Conservation (phyloP, 2,329 filamentous ascomycete species). For the Aspergillus fumigatus region DNA sequence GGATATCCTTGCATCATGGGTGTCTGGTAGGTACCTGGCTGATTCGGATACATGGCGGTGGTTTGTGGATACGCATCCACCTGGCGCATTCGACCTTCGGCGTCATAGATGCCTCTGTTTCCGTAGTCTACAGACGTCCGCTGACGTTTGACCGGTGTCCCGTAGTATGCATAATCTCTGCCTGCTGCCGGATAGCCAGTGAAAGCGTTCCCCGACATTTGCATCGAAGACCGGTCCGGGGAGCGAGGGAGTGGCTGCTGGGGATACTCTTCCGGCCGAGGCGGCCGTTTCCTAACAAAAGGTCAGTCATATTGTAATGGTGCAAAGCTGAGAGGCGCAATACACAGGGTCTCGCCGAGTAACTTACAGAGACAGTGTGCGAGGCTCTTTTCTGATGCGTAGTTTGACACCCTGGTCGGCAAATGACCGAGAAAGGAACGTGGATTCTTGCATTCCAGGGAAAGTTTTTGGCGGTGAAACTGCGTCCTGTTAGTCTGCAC, state of each 20-base stretch:
- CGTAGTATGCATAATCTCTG: conserved; percentile 35
- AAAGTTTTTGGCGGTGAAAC: conserved; percentile 60
- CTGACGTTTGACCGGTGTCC: conserved; percentile 33
- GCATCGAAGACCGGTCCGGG: conserved; percentile 34
- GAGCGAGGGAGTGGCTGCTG: conserved; percentile 33
- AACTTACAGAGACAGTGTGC: conserved; percentile 46
- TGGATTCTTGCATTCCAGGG: conserved; percentile 76
- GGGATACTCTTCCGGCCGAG: conserved; percentile 37
- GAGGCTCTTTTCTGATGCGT: conserved; percentile 75
- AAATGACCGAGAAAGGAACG: conserved; percentile 73
- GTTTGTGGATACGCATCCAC: conserved; percentile 35
- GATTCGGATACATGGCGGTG: conserved; percentile 28
- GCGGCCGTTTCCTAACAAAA: conserved; percentile 34
- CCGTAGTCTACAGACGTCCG: conserved; percentile 38
- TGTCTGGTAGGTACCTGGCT: conserved; percentile 29
- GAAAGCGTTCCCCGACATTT: conserved; percentile 30
- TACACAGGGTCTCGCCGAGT: not conserved
- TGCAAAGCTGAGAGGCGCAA: not conserved
- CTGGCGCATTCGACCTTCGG: conserved; percentile 34
- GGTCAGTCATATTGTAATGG: conserved; percentile 12
- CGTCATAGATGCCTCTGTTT: conserved; percentile 31
- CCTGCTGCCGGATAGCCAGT: conserved; percentile 28
- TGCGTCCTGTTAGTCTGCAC: conserved; percentile 17
- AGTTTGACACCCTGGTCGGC: conserved; percentile 83
- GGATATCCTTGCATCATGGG: conserved; percentile 33